Conservation (phyloP, 208 protist genomes). For the Wallacemonas sp. region DNA sequence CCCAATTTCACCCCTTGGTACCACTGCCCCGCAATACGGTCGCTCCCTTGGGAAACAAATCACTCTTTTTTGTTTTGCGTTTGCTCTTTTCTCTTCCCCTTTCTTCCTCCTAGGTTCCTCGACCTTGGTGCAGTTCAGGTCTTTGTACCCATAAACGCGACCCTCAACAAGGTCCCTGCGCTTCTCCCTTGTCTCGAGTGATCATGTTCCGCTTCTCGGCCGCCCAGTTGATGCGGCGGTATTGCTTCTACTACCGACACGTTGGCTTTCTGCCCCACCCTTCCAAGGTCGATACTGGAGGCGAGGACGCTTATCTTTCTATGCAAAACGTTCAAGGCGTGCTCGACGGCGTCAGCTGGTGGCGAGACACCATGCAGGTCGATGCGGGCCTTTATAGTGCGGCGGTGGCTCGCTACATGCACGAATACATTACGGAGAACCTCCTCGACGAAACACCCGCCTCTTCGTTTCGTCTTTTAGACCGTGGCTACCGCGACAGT, state of each 20-base stretch:
- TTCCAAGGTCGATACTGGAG: slow-evolving; percentile 44
- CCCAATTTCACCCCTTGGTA: too few species aligned
- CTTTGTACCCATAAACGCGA: too few species aligned
- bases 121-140: too few species aligned
- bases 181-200: neutral
- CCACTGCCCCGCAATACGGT: too few species aligned
- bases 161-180: too few species aligned
- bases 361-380: slow-evolving; percentile 51
- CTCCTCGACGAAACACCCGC: slow-evolving; percentile 45
- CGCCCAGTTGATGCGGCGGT: neutral
- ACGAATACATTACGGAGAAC: slow-evolving; percentile 65
- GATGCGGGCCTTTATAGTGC: slow-evolving; percentile 69
- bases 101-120: neutral
- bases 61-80: slow-evolving; percentile 10
- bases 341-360: slow-evolving; percentile 80
- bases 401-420: slow-evolving; percentile 55
- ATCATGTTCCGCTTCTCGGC: neutral
- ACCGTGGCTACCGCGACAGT: slow-evolving; percentile 50
- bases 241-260: slow-evolving; percentile 44
- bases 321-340: slow-evolving; percentile 44
- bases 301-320: slow-evolving; percentile 74
- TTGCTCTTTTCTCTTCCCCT: slow-evolving; percentile 9
- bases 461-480: slow-evolving; percentile 52
- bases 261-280: slow-evolving; percentile 31
- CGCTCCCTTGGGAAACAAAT: too few species aligned